A percentile compares a stretch with the other conserved stretches of the same genome.
Evolutionary conservation across 345 rosid species (phyloP).

Genomic region (Zanthoxylum bungeanum): DNA sequence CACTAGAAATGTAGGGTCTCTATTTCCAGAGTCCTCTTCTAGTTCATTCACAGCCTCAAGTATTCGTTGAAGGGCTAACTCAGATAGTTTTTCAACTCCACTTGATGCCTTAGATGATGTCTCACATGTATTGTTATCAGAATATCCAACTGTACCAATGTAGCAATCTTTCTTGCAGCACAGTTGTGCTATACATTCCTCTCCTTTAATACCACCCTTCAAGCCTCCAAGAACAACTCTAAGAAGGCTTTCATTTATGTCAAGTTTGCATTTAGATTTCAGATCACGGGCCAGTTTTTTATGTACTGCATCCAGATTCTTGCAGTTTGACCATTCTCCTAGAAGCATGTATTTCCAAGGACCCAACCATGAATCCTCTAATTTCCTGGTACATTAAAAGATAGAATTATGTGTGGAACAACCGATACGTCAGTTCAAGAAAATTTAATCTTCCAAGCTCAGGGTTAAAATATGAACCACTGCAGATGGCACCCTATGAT

Average conservation of each 20-base stretch:
- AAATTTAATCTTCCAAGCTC: not conserved
- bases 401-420: slow-evolving; percentile 11
- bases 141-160: slow-evolving; percentile 39
- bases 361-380: slow-evolving; percentile 91
- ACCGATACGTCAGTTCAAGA: not conserved
- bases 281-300: slow-evolving; percentile 58
- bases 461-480: not conserved
- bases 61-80: slow-evolving; percentile 58
- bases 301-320: slow-evolving; percentile 36
- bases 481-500: not conserved
- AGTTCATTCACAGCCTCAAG: slow-evolving; percentile 57
- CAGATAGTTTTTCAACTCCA: slow-evolving; percentile 32
- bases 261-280: slow-evolving; percentile 70
- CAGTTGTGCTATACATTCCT: slow-evolving; percentile 42
- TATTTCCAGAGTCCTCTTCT: slow-evolving; percentile 32
- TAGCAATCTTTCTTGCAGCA: slow-evolving; percentile 56
- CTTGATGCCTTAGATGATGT: slow-evolving; percentile 21
- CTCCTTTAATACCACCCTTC: slow-evolving; percentile 31
- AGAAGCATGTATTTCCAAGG: slow-evolving; percentile 72
- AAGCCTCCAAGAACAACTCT: slow-evolving; percentile 60
- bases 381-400: slow-evolving; percentile 41
- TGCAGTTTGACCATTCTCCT: slow-evolving; percentile 51
- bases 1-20: slow-evolving; percentile 76
- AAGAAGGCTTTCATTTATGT: slow-evolving; percentile 53
- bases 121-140: slow-evolving; percentile 32